phyloP scores from a whole-genome alignment of 805 yeast genomes.

The Yarrowia sp. region DNA sequence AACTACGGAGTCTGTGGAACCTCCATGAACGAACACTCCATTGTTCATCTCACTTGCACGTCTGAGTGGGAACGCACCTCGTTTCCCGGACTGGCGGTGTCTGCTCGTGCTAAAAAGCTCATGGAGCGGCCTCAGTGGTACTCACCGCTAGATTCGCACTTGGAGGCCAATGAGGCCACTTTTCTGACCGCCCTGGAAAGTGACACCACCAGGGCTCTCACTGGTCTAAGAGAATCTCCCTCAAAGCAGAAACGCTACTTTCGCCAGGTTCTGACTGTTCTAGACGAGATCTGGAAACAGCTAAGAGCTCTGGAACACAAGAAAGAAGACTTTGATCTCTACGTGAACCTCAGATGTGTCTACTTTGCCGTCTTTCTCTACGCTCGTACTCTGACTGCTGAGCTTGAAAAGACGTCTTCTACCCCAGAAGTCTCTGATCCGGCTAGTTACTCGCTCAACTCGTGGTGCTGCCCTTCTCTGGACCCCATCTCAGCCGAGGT shows the following conservation, averaged over 20 bases:
- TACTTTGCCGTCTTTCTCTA: constrained; percentile 26
- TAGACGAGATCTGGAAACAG: constrained; percentile 10
- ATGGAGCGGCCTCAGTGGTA: constrained; percentile 33
- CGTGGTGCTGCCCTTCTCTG: constrained; percentile 17
- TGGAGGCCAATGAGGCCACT: constrained; percentile 12
- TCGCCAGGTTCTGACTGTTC: neutral
- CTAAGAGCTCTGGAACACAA: neutral
- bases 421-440: neutral
- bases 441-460: constrained; percentile 2
- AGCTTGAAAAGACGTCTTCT: neutral
- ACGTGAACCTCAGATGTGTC: constrained; percentile 13
- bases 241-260: constrained; percentile 22
- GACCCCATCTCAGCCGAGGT: constrained; percentile 18
- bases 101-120: constrained; percentile 12
- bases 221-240: neutral
- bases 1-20: constrained; percentile 20
- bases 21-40: constrained; percentile 8
- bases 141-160: neutral
- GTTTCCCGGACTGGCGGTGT: constrained; percentile 14
- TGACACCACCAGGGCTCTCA: constrained; percentile 1
- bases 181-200: constrained; percentile 8
- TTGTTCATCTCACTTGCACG: constrained; percentile 25
- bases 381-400: constrained; percentile 2
- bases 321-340: constrained; percentile 12
- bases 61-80: constrained; percentile 19